Evolutionary conservation across 2,329 filamentous ascomycete genomes (phyloP), one percentile per base, ranked within the genome.

Genomic region (Phaeosphaeriaceae sp.): DNA sequence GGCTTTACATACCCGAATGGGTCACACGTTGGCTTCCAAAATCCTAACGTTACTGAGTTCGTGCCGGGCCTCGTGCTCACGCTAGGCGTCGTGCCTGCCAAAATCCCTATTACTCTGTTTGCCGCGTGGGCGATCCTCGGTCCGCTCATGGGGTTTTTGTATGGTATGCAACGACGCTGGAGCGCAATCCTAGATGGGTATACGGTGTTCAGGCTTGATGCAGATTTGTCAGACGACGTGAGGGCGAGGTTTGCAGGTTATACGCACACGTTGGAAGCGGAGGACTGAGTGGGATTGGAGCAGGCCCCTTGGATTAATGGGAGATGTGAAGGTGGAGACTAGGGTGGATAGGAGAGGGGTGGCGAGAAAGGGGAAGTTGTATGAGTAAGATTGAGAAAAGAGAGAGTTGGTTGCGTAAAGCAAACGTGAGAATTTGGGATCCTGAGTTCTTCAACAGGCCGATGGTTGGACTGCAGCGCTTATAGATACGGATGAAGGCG

Each of bases 151-250:
- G 45, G 55, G n/a, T 5, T 54, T 3, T 7, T 21, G 15, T 58
- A 61, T 15, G 53, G 59, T 3, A 56, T 52, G 13, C 40, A 53
- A 10, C 42, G 44, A 22, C 56, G 55, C n/a, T 61, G 59, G 53
- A 56, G 49, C 21, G 59, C 27, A 7, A 58, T 61, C 17, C 21
- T 61, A 5, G 55, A 58, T 41, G 55, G 53, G 9, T 42, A 61
- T 21, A 56, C 59, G 6, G n/a, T 61, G 17, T 61, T 61, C 51
- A 51, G 53, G 9, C 44, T 58, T 5, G 53, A 50, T 19, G 24
- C 42, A 0, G 47, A 41, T 3, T n/a, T 61, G 17, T 11, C 19
- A 2, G 11, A 20, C 3, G 22, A 48, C 13, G 49, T 21, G 13
- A 53, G 40, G 11, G 3, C 40, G 1, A 48, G 41, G 15, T 21